A percentile compares a stretch with the other conserved stretches of the same genome.
These are phyloP conservation scores for Neurospora sp. DNA, from an alignment of 495 filamentous ascomycete species.

Conservation along the genomic window DNA sequence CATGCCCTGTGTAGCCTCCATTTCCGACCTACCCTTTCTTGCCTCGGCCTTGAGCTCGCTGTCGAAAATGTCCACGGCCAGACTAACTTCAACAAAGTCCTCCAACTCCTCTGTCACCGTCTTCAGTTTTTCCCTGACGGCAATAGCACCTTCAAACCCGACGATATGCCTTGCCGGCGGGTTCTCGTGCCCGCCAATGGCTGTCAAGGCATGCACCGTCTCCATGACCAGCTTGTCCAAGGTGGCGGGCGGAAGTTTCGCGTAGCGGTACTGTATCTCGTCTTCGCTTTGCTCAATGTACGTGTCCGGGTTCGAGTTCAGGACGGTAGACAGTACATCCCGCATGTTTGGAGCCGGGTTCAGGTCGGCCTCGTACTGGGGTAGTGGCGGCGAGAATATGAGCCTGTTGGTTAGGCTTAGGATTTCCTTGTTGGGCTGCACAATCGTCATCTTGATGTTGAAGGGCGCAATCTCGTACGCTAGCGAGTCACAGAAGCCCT, in stretches of 20 bases:
- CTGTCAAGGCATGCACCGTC: constrained; percentile 82
- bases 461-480: constrained; percentile 97
- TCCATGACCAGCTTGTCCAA: constrained; percentile 67
- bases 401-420: constrained; percentile 76
- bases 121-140: constrained; percentile 93
- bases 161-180: constrained; percentile 92
- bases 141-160: constrained; percentile 77
- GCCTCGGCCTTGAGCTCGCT: constrained; percentile 40
- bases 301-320: constrained; percentile 47
- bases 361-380: constrained; percentile 59
- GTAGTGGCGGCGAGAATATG: constrained; percentile 64
- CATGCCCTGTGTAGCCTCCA: constrained; percentile 4
- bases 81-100: constrained; percentile 86
- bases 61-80: constrained; percentile 67
- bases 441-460: constrained; percentile 90
- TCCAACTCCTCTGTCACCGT: constrained; percentile 93
- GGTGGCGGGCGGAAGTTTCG: constrained; percentile 53
- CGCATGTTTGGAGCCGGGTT: constrained; percentile 74
- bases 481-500: constrained; percentile 95
- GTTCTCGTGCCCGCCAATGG: constrained; percentile 91
- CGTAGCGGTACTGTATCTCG: constrained; percentile 60
- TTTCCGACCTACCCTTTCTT: constrained; percentile 20
- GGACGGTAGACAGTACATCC: constrained; percentile 66
- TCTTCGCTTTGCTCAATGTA: constrained; percentile 33
- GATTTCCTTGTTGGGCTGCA: constrained; percentile 81